Evolutionary conservation across 192 early-diverging fungal genomes (phyloP).

Genomic region (Glomus cerebriforme): DNA sequence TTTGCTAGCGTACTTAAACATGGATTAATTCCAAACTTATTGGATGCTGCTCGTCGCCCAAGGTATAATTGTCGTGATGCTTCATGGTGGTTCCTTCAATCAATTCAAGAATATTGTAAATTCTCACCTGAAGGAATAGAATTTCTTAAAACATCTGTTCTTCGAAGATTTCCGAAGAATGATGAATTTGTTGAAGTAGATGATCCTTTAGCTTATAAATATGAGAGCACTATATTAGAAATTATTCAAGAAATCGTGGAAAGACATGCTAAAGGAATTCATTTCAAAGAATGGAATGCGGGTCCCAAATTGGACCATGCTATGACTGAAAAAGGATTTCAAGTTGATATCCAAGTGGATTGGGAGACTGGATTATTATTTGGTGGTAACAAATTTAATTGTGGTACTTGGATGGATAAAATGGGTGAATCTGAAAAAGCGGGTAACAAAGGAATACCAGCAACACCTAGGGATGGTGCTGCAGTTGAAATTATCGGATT

Average conservation of each 20-base stretch:
- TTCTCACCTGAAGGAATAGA: conserved; percentile 71
- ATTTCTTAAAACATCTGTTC: conserved; percentile 71
- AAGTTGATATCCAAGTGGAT: conserved; percentile 74
- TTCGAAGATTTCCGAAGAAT: conserved; percentile 80
- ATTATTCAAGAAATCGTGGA: conserved; percentile 90
- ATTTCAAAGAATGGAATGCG: conserved; percentile 96
- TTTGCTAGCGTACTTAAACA: conserved; percentile 93
- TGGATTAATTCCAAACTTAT: conserved; percentile 94
- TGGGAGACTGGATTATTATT: conserved; percentile 79
- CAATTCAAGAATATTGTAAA: conserved; percentile 86
- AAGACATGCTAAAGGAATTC: conserved; percentile 86
- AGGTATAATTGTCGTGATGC: conserved; percentile 97
- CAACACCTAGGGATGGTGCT: conserved; percentile 91
- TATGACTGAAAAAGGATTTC: conserved; percentile 91
- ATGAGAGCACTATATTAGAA: conserved; percentile 73
- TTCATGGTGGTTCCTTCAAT: conserved; percentile 93
- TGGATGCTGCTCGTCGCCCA: conserved; percentile 82
- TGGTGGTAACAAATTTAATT: conserved; percentile 92
- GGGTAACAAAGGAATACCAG: conserved; percentile 87
- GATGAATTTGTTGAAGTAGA: conserved; percentile 70
- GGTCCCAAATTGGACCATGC: conserved; percentile 84
- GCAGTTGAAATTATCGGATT: conserved; percentile 91
- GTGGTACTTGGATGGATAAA: conserved; percentile 99
- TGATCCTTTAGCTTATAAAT: conserved; percentile 66
- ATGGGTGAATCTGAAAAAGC: conserved; percentile 95